Conservation (phyloP, 1,284 basidiomycete species). For the Violaceomyces palustris region DNA sequence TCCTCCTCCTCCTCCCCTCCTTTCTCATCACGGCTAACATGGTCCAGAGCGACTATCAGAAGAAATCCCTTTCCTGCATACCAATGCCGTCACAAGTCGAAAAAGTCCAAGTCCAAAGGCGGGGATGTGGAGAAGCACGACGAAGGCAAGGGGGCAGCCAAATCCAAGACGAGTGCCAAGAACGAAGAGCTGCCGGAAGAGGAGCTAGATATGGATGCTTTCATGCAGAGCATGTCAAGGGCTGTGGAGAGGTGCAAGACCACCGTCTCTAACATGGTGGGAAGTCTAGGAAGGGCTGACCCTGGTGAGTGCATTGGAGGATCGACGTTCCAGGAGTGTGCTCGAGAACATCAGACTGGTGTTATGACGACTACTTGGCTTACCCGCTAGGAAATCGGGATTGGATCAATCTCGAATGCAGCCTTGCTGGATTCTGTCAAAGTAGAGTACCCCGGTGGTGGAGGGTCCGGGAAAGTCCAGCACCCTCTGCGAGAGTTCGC, state of each 20-base stretch:
- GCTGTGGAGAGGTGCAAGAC: slow-evolving; percentile 28
- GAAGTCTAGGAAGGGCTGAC: slow-evolving; percentile 34
- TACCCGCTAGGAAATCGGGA: no score
- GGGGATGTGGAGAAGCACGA: slow-evolving; percentile 8
- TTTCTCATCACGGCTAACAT: no score
- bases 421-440: slow-evolving; percentile 38
- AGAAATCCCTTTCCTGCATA: no score
- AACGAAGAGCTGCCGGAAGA: slow-evolving; percentile 37
- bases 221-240: slow-evolving; percentile 29
- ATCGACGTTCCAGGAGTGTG: no score
- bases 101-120: slow-evolving; percentile 23
- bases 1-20: no score
- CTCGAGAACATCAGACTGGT: no score
- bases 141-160: slow-evolving; percentile 1
- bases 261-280: slow-evolving; percentile 30
- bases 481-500: slow-evolving; percentile 44
- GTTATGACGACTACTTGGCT: background rate
- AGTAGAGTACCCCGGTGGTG: slow-evolving; percentile 16
- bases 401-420: background rate
- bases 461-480: slow-evolving; percentile 7
- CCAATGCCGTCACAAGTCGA: no score
- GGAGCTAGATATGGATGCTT: slow-evolving; percentile 26
- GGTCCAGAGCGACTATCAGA: no score
- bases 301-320: slow-evolving; percentile 15
- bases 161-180: slow-evolving; percentile 20